phyloP scores from a whole-genome alignment of 169 alveolate species.

The Ichthyophthirius multifiliis region DNA sequence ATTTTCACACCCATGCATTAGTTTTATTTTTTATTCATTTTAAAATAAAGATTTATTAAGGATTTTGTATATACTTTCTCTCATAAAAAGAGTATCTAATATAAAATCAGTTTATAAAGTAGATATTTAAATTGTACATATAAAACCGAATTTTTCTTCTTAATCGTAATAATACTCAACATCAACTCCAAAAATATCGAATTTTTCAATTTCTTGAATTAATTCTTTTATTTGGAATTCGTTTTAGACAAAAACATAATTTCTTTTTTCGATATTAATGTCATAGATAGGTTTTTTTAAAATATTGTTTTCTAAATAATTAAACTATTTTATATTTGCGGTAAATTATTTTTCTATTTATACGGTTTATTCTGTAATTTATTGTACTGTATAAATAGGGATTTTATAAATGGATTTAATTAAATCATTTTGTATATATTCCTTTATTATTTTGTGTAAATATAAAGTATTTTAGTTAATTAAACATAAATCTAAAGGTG shows the following conservation, averaged over 20 bases:
- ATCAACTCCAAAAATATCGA: conserved; percentile 8
- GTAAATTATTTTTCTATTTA: too few species aligned
- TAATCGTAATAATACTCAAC: background rate
- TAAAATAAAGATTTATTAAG: background rate
- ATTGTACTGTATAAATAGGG: background rate
- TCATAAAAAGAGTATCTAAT: background rate
- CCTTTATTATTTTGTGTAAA: background rate
- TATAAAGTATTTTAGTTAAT: too few species aligned
- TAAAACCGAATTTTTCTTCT: conserved; percentile 2
- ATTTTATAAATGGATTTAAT: background rate
- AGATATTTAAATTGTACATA: conserved; percentile 1
- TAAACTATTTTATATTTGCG: too few species aligned
- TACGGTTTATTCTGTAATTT: background rate
- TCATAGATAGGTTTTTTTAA: background rate
- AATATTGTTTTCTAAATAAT: background rate
- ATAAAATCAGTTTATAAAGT: background rate
- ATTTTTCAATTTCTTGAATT: background rate
- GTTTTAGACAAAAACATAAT: background rate
- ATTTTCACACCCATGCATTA: conserved; percentile 6
- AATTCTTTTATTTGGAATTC: background rate
- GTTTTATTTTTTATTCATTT: background rate
- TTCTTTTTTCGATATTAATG: background rate
- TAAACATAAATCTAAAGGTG: background rate
- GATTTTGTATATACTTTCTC: background rate
- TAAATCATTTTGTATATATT: too few species aligned